Base-by-base conservation (phyloP, 768 basidiomycete genomes). In the Xerocomellus amylosporus region DNA sequence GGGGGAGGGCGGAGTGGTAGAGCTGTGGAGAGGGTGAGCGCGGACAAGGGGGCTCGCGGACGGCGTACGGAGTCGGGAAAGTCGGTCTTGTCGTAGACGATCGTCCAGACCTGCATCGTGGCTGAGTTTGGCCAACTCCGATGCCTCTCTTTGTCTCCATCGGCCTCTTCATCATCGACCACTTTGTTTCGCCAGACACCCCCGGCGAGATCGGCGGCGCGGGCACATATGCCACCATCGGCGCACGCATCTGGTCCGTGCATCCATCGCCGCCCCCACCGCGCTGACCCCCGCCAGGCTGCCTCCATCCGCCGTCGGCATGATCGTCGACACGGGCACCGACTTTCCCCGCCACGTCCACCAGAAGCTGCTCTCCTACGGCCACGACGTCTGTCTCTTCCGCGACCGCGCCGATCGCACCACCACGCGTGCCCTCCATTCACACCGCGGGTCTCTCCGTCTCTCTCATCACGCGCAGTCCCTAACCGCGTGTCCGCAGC, bases 131-230 rank as follows among this genome's bases (percentile, higher is more conserved):
- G 53, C 46, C 40, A 55, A 67, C 65, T 70, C 63, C 62, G 48
- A 58, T 63, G 47, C 28, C 65, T 30, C 58, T 69, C 38, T 85
- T 91, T 44, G 82, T 81, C 19, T 83, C 86, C n/a, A 75, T 93
- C 26, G 93, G 93, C 8, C 84, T 93, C 82, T 95, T 95, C 74
- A 94, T 97, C 63, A 80, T 95, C 62, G 93, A 97, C 69, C 79
- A 86, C 4, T 87, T 49, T 17, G 3, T 0, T 4, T 8, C 15
- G 6, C 15, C 17, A 38, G 6, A 7, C 42, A 10, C 15, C 14
- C 4, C 28, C 8, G 82, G 87, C 82, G 87, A 78, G 85, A 93
- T 95, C 59, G 93, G 93, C 24, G 93, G 93, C 0, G 94, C 90
- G 1, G 93, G 93, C 3, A 90, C 87, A 0, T 90, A 89, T 69